Conservation (phyloP, 2,329 filamentous ascomycete species). For the Fusarium stilboides region DNA sequence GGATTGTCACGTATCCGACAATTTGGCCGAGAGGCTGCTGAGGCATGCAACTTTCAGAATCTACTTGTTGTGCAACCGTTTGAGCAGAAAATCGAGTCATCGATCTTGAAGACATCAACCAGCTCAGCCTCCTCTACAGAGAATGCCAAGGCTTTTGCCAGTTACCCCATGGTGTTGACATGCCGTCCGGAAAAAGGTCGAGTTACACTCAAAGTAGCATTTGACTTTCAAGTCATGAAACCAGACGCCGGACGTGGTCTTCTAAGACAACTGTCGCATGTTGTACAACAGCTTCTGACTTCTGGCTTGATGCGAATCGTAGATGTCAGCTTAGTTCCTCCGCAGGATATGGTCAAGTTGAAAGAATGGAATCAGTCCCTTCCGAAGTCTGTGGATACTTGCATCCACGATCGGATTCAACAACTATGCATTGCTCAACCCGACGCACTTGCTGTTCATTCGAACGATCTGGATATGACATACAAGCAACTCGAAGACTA, state of each 20-base stretch:
- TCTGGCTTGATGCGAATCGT: background rate
- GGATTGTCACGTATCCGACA: constrained; percentile 2
- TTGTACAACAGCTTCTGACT: background rate
- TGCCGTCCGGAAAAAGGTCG: background rate
- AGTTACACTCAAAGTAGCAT: background rate
- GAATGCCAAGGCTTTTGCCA: background rate
- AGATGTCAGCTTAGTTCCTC: background rate
- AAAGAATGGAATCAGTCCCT: background rate
- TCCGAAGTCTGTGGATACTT: background rate
- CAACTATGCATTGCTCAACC: background rate
- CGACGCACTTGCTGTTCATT: constrained; percentile 1
- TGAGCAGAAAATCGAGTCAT: background rate
- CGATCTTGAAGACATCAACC: background rate
- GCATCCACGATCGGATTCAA: background rate
- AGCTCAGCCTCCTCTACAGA: background rate
- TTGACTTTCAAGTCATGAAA: background rate
- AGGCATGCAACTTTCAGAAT: constrained; percentile 20
- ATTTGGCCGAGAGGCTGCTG: background rate
- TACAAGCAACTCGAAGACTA: background rate
- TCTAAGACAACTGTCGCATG: background rate
- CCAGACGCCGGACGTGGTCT: background rate
- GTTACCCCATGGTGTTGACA: background rate
- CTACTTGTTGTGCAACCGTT: constrained; percentile 13
- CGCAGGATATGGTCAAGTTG: background rate
- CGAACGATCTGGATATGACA: background rate